These are phyloP conservation scores for Gracilaria caudata DNA, from an alignment of 23 red algal species.

Conservation along the genomic window DNA sequence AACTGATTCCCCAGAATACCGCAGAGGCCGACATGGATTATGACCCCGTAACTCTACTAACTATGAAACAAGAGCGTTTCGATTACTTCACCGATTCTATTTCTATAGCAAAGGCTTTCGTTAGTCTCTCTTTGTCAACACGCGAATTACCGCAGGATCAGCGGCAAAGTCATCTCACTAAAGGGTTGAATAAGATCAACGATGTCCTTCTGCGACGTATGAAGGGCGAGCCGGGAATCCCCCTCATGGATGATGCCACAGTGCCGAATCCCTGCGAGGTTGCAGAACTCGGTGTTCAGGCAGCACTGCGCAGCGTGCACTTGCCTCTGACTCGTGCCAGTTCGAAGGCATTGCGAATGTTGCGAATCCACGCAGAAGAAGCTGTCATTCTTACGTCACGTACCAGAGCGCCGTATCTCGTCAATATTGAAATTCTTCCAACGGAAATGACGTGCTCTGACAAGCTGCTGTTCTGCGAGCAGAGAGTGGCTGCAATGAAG, in stretches of 20 bases:
- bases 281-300: slow-evolving; percentile 52
- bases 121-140: slow-evolving; percentile 75
- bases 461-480: slow-evolving; percentile 85
- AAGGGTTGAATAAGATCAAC: slow-evolving; percentile 73
- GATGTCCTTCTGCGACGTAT: slow-evolving; percentile 77
- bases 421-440: slow-evolving; percentile 90
- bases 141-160: slow-evolving; percentile 61
- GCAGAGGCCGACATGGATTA: slow-evolving; percentile 39
- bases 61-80: slow-evolving; percentile 97
- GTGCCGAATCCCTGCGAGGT: slow-evolving; percentile 62
- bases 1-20: slow-evolving; percentile 12
- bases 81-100: slow-evolving; percentile 97
- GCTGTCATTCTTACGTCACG: slow-evolving; percentile 81
- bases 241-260: slow-evolving; percentile 39
- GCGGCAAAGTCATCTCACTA: slow-evolving; percentile 48
- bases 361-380: slow-evolving; percentile 79
- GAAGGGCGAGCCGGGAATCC: slow-evolving; percentile 64
- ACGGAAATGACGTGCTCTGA: slow-evolving; percentile 86
- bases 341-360: slow-evolving; percentile 78
- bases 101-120: slow-evolving; percentile 83
- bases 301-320: slow-evolving; percentile 80
- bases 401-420: slow-evolving; percentile 80
- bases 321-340: slow-evolving; percentile 79
- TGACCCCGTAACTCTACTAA: slow-evolving; percentile 76
- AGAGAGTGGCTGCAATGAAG: slow-evolving; percentile 37